Evolutionary conservation across 2,329 filamentous ascomycete species (phyloP).

Genomic region (Fusarium nurragi): DNA sequence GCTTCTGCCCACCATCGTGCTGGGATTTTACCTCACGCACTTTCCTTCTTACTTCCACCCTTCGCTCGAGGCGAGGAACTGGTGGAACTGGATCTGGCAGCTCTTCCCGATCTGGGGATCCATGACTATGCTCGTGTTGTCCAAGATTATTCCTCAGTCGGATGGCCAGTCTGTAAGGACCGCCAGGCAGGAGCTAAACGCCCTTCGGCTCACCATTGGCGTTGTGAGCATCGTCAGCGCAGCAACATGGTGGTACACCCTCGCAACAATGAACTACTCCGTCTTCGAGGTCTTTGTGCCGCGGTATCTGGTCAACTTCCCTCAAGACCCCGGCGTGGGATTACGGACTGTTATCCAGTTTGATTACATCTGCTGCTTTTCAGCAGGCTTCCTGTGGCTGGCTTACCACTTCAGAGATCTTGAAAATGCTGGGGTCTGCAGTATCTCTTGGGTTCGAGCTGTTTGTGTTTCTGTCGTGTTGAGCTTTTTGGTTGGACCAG

Average conservation of each 20-base stretch:
- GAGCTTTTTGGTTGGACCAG: conserved; percentile 16
- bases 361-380: conserved; percentile 41
- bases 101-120: conserved; percentile 44
- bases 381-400: conserved; percentile 39
- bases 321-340: conserved; percentile 15
- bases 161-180: accelerated
- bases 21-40: conserved; percentile 36
- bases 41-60: conserved; percentile 35
- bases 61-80: conserved; percentile 38
- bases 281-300: conserved; percentile 38
- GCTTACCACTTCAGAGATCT: conserved; percentile 39
- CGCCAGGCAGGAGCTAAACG: not conserved
- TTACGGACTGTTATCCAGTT: conserved; percentile 43
- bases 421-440: conserved; percentile 28
- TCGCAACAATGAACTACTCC: conserved; percentile 1
- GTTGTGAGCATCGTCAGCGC: conserved; percentile 10
- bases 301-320: conserved; percentile 32
- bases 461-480: conserved; percentile 3
- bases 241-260: conserved; percentile 34
- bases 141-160: not conserved
- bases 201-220: conserved; percentile 5
- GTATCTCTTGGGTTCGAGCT: conserved; percentile 7
- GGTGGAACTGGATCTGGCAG: conserved; percentile 49
- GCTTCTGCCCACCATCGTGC: conserved; percentile 29
- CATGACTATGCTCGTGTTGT: conserved; percentile 19